Evolutionary conservation across 1,139 yeast species (phyloP).

Genomic region (Sugiyamaella neomexicana): DNA sequence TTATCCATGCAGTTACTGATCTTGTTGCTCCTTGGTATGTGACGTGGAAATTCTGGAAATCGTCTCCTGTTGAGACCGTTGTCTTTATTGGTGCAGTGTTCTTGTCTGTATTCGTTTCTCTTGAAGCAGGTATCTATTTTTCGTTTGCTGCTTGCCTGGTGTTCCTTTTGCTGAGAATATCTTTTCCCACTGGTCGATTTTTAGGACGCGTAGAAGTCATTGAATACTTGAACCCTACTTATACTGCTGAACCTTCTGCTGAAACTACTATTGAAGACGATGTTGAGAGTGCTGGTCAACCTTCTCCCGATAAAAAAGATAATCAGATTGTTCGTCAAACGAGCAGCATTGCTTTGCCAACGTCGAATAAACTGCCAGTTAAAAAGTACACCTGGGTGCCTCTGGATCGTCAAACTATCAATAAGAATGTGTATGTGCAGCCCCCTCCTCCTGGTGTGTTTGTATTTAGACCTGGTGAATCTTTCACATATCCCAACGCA

Average conservation of each 20-base stretch:
- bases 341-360: not conserved
- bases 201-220: slow-evolving; percentile 62
- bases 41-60: slow-evolving; percentile 72
- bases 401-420: slow-evolving; percentile 55
- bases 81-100: slow-evolving; percentile 77
- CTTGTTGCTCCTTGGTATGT: slow-evolving; percentile 71
- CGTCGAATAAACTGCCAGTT: slow-evolving; percentile 8
- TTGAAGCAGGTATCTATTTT: slow-evolving; percentile 89
- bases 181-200: slow-evolving; percentile 80
- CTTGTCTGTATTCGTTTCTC: slow-evolving; percentile 75
- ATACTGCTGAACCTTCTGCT: slow-evolving; percentile 33
- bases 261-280: not conserved
- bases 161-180: slow-evolving; percentile 66
- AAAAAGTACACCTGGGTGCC: slow-evolving; percentile 66
- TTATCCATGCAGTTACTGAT: slow-evolving; percentile 94
- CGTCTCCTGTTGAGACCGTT: slow-evolving; percentile 72
- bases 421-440: slow-evolving; percentile 55
- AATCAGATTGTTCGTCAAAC: slow-evolving; percentile 3
- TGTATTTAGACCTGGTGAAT: slow-evolving; percentile 79
- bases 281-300: not conserved
- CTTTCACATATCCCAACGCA: slow-evolving; percentile 79
- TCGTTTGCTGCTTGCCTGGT: slow-evolving; percentile 85
- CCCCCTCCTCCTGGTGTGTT: slow-evolving; percentile 92
- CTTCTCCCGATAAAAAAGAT: slow-evolving; percentile 6
- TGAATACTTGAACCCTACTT: slow-evolving; percentile 52